Base-by-base conservation (phyloP, 1,284 basidiomycete species). In the Apiotrichum mycotoxinovorans region DNA sequence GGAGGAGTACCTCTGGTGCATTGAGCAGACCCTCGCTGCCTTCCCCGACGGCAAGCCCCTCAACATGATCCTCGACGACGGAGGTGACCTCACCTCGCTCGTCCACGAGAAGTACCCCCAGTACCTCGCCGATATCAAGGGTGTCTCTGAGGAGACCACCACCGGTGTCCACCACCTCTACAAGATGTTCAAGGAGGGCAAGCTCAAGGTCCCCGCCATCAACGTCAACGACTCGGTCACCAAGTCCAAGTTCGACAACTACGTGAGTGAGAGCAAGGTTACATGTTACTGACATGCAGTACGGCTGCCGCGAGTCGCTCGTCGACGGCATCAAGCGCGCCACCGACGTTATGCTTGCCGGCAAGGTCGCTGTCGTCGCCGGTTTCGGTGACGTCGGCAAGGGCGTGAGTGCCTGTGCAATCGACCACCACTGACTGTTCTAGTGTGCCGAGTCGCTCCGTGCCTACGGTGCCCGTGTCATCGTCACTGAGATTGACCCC, bases 251-350 rank as follows among this genome's bases (percentile, higher is more conserved):
- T 98, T 98, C 76, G 83, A 83, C 80, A 83, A 83, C 80, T 79
- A 77, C 78, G 74, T 78, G 38, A 62, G 68, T 67, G 2, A 17
- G 18, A 18, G 23, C 12, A 14, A 15, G 26, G 17, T 15, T 7
- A 30, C 27, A n/a, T n/a, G n/a, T n/a, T n/a, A n/a, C n/a, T n/a
- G n/a, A 79, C 8, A 4, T 35, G 80, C 88, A 89, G 79, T 97
- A 97, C 78, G 93, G 93, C 65, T 99, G 95, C 83, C 91, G 96
- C 73, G 96, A 99, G 82, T 99, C 95, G 51, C 89, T 99, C 67
- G 96, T 99, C 67, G 95, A 99, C 78, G 95, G 95, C 75, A 98
- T 99, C 83, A 99, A 99, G 86, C 92, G 95, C 77, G 95, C 95
- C 62, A 99, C 95, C 69, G 95, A 99, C 79, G 92, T 99, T 78